These are phyloP conservation scores for Aspergillus japonicus DNA, from an alignment of 2,329 filamentous ascomycete species.

Conservation along the genomic window DNA sequence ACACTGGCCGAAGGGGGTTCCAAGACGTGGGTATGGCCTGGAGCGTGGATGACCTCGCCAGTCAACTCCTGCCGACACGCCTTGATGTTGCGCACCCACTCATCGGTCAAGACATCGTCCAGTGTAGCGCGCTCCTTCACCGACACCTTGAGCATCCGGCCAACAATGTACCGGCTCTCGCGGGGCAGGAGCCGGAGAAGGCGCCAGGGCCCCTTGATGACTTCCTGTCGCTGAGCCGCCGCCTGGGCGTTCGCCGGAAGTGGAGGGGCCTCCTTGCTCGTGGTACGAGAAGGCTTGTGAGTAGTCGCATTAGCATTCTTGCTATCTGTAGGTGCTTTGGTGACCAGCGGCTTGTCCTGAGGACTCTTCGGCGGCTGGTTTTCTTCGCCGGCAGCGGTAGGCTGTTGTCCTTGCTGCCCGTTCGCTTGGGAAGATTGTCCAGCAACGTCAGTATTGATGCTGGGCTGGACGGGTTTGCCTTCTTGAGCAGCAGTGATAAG, in stretches of 20 bases:
- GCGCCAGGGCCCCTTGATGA: constrained; percentile 90
- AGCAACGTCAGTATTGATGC: constrained; percentile 14
- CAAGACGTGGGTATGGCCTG: constrained; percentile 79
- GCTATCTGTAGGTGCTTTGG: constrained; percentile 17
- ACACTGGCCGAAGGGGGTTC: constrained; percentile 58
- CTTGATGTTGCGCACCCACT: constrained; percentile 81
- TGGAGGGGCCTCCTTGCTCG: constrained; percentile 42
- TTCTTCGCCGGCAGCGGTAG: constrained; percentile 25
- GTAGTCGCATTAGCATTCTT: constrained; percentile 14
- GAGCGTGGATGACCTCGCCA: constrained; percentile 68
- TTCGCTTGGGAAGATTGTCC: constrained; percentile 13
- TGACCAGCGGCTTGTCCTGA: constrained; percentile 28
- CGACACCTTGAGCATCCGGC: constrained; percentile 87
- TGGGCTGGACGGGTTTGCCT: constrained; percentile 22
- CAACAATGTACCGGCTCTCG: constrained; percentile 85
- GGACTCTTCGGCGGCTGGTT: constrained; percentile 26
- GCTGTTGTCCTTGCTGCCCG: constrained; percentile 17
- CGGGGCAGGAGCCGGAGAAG: constrained; percentile 82
- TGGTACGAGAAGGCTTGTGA: constrained; percentile 34
- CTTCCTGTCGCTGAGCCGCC: constrained; percentile 56
- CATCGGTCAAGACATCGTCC: constrained; percentile 80
- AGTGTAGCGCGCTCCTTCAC: constrained; percentile 80
- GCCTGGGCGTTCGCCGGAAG: constrained; percentile 29
- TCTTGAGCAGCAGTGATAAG: constrained; percentile 30
- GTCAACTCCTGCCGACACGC: constrained; percentile 79